Conservation (phyloP, 306 rosid genomes). For the Elaeagnus macrophylla region DNA sequence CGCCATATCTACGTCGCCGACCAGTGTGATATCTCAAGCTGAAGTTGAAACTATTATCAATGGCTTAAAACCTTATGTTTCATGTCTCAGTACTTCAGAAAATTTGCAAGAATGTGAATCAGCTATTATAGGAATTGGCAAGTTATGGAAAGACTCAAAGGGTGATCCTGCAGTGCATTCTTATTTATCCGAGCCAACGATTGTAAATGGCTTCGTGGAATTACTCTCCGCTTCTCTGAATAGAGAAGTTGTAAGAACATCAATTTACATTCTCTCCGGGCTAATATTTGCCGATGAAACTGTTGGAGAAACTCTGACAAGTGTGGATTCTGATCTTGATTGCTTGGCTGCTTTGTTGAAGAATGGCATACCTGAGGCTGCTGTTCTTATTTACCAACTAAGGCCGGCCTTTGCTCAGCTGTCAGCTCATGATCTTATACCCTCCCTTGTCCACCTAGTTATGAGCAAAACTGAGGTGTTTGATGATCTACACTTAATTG, state of each 20-base stretch:
- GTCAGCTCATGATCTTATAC: conserved; percentile 57
- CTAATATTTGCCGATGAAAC: conserved; percentile 49
- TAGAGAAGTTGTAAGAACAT: conserved; percentile 62
- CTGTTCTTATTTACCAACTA: conserved; percentile 69
- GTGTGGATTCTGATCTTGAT: conserved; percentile 80
- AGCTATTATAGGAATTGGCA: conserved; percentile 58
- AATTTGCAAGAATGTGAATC: conserved; percentile 67
- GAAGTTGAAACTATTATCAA: conserved; percentile 60
- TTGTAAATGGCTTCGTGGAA: conserved; percentile 74
- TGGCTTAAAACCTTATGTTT: conserved; percentile 54
- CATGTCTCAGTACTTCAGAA: conserved; percentile 70
- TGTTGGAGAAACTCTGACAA: conserved; percentile 64
- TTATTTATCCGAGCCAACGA: conserved; percentile 57
- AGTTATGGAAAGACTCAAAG: conserved; percentile 74
- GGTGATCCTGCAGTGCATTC: conserved; percentile 57
- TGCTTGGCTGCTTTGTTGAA: conserved; percentile 69
- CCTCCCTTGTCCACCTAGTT: conserved; percentile 51
- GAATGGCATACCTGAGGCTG: conserved; percentile 74
- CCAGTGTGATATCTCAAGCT: conserved; percentile 78
- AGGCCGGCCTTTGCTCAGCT: conserved; percentile 62
- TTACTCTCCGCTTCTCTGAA: conserved; percentile 60
- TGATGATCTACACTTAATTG: conserved; percentile 49
- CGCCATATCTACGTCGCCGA: conserved; percentile 48
- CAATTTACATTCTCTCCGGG: conserved; percentile 68
- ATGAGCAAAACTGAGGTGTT: conserved; percentile 42